Conservation (phyloP, 2,329 filamentous ascomycete genomes). For the Teratosphaeria gauchensis region DNA sequence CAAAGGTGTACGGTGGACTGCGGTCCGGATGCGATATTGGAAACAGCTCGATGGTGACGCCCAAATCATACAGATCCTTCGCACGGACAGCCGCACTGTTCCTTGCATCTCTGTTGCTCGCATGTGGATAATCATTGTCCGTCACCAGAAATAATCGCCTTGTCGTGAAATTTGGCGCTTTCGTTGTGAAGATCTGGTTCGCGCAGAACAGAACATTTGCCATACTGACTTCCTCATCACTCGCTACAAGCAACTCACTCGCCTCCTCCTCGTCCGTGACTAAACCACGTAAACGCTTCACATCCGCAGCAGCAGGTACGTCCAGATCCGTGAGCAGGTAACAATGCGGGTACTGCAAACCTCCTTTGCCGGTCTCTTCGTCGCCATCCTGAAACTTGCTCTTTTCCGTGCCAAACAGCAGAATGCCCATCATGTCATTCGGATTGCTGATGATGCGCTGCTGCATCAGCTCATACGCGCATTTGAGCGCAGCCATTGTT, state of each 20-base stretch:
- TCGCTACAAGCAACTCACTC: conserved; percentile 58
- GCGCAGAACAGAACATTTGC: conserved; percentile 86
- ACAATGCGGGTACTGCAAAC: conserved; percentile 73
- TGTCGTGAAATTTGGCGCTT: conserved; percentile 87
- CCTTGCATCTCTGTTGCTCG: conserved; percentile 59
- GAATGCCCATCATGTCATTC: conserved; percentile 91
- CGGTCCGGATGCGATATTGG: conserved; percentile 63
- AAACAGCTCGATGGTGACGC: conserved; percentile 85
- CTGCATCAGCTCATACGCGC: conserved; percentile 90
- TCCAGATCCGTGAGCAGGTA: conserved; percentile 85
- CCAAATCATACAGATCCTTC: conserved; percentile 89
- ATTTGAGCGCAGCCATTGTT: conserved; percentile 77
- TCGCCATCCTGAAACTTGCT: conserved; percentile 67
- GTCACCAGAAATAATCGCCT: conserved; percentile 91
- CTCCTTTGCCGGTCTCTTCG: conserved; percentile 42
- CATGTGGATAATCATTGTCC: conserved; percentile 81
- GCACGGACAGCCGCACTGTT: conserved; percentile 76
- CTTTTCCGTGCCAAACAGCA: conserved; percentile 82
- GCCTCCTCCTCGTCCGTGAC: conserved; percentile 70
- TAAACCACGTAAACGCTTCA: conserved; percentile 66
- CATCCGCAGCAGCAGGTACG: conserved; percentile 75
- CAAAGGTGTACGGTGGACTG: conserved; percentile 50
- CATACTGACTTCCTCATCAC: conserved; percentile 65
- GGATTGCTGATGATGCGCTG: conserved; percentile 96
- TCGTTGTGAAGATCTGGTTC: conserved; percentile 93